Evolutionary conservation across 202 grass and related monocot genomes (phyloP).

Genomic region (Panicum virgatum): DNA sequence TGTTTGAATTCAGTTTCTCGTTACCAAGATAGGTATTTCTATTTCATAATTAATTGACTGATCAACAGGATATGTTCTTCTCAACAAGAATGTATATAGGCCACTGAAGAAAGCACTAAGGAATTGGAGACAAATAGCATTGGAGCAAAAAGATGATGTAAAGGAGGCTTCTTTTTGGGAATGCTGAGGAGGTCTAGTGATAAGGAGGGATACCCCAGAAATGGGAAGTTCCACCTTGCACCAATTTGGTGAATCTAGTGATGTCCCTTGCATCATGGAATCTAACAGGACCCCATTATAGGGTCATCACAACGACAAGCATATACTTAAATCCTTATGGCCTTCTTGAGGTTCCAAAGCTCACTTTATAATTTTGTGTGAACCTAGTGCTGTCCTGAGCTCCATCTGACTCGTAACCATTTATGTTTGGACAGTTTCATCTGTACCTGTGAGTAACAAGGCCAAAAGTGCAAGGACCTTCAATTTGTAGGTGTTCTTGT

Average conservation of each 20-base stretch:
- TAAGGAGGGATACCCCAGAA: slow-evolving; percentile 53
- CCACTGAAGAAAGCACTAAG: slow-evolving; percentile 7
- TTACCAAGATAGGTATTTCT: background rate
- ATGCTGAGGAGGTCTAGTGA: slow-evolving; percentile 43
- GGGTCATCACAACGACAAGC: slow-evolving; percentile 34
- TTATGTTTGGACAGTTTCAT: background rate
- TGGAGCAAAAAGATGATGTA: slow-evolving; percentile 12
- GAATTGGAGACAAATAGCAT: slow-evolving; percentile 21
- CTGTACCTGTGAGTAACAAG: slow-evolving; percentile 18
- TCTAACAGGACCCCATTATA: slow-evolving; percentile 54
- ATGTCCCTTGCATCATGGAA: slow-evolving; percentile 72
- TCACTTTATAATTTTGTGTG: slow-evolving; percentile 1
- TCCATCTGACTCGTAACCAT: background rate
- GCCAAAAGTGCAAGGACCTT: background rate
- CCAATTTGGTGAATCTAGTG: slow-evolving; percentile 58
- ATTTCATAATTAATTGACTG: background rate
- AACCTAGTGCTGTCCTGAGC: slow-evolving; percentile 7
- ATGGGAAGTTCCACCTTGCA: slow-evolving; percentile 57
- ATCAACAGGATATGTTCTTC: slow-evolving; percentile 10
- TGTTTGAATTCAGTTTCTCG: background rate
- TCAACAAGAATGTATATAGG: background rate
- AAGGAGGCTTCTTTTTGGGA: slow-evolving; percentile 41
- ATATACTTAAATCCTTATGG: slow-evolving; percentile 48
- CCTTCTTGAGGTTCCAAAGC: slow-evolving; percentile 24
- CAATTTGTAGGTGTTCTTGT: background rate